These are phyloP conservation scores for Syzygium aqueum DNA, from an alignment of 345 rosid species.

Conservation along the genomic window DNA sequence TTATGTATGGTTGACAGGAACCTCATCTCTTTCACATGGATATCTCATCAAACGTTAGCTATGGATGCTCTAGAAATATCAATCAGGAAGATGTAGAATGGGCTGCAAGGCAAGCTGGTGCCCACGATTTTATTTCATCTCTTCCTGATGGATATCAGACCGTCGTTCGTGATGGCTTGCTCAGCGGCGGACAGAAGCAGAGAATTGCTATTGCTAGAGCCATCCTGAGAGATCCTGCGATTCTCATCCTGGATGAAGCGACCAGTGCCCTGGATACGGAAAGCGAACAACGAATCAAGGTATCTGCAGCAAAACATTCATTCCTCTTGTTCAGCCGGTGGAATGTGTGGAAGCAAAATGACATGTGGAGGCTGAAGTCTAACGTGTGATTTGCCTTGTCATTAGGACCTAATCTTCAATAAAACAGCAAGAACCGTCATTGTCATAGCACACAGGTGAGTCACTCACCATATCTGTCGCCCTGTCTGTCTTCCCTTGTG, in stretches of 20 bases:
- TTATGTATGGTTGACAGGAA: constrained; percentile 17
- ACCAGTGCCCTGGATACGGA: constrained; percentile 50
- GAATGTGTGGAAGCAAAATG: neutral
- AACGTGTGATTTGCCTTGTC: neutral
- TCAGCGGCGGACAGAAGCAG: constrained; percentile 56
- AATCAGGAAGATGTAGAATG: constrained; percentile 20
- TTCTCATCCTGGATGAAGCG: constrained; percentile 51
- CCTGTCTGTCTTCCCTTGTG: neutral
- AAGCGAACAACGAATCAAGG: constrained; percentile 32
- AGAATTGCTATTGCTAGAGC: constrained; percentile 52
- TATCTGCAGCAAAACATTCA: neutral
- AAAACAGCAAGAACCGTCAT: constrained; percentile 22
- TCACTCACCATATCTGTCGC: neutral
- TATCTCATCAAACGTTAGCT: constrained; percentile 34
- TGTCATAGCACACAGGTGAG: constrained; percentile 34
- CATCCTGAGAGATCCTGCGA: constrained; percentile 41
- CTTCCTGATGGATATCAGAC: constrained; percentile 60
- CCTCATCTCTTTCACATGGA: constrained; percentile 36
- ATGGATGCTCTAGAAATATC: constrained; percentile 25
- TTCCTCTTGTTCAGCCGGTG: neutral
- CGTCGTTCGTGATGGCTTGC: constrained; percentile 36
- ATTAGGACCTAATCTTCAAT: constrained; percentile 11
- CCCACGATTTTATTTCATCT: constrained; percentile 52
- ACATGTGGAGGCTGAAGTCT: neutral
- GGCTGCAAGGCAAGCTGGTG: constrained; percentile 49